Percentiles rank a stretch among this genome's conserved stretches.
phyloP scores from a whole-genome alignment of 1,139 yeast genomes.

The Taphrina betulina region DNA sequence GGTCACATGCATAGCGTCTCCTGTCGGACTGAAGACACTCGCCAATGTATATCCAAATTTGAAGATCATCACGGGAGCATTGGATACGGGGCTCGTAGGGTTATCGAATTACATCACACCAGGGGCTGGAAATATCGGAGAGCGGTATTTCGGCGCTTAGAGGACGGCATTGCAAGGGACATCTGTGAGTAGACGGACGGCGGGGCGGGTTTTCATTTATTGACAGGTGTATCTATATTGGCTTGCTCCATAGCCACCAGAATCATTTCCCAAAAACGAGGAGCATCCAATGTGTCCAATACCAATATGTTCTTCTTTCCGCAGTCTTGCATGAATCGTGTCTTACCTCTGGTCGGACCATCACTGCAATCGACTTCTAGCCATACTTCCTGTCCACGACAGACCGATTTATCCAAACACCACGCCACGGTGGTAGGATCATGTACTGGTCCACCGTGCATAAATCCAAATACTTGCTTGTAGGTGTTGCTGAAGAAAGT shows the following conservation, averaged over 20 bases:
- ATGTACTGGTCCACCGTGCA: slow-evolving; percentile 72
- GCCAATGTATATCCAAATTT: slow-evolving; percentile 70
- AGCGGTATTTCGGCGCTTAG: slow-evolving; percentile 33
- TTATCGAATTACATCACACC: slow-evolving; percentile 30
- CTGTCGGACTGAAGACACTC: slow-evolving; percentile 73
- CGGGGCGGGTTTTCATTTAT: neutral
- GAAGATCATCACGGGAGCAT: slow-evolving; percentile 65
- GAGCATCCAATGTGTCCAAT: slow-evolving; percentile 47
- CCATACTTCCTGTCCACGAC: slow-evolving; percentile 42
- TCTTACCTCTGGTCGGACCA: slow-evolving; percentile 33
- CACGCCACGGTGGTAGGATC: slow-evolving; percentile 70
- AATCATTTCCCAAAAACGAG: slow-evolving; percentile 57
- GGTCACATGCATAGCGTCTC: slow-evolving; percentile 71
- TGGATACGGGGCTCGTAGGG: slow-evolving; percentile 44
- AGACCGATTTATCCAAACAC: slow-evolving; percentile 51
- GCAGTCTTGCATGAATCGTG: slow-evolving; percentile 39
- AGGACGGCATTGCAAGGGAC: no score
- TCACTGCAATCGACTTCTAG: slow-evolving; percentile 41
- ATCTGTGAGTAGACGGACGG: no score
- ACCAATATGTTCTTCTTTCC: slow-evolving; percentile 32
- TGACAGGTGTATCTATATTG: neutral
- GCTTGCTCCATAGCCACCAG: slow-evolving; percentile 47
- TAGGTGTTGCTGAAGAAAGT: slow-evolving; percentile 56
- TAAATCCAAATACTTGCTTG: slow-evolving; percentile 50
- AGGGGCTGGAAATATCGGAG: slow-evolving; percentile 35